Conservation (phyloP, 2,329 filamentous ascomycete genomes). For the Aspergillus brasiliensis region DNA sequence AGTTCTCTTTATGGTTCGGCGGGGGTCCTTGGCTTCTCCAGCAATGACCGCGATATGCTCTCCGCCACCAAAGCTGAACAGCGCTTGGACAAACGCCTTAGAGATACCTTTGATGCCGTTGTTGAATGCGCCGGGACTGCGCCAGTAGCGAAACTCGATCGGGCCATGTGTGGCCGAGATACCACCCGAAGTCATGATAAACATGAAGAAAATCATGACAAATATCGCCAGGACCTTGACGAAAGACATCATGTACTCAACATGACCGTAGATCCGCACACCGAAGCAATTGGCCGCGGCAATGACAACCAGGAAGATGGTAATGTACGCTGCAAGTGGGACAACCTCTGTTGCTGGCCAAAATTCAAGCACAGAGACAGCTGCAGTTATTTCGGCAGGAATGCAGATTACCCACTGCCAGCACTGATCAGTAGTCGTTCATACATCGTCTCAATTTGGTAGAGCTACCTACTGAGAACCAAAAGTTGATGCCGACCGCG, state of each 20-base stretch:
- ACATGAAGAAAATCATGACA: conserved; percentile 38
- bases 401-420: conserved; percentile 6
- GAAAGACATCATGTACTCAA: conserved; percentile 29
- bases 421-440: neutral
- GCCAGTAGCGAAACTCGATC: conserved; percentile 37
- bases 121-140: conserved; percentile 30
- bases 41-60: conserved; percentile 38
- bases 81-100: conserved; percentile 39
- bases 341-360: conserved; percentile 32
- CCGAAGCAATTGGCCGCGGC: conserved; percentile 30
- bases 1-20: conserved; percentile 33
- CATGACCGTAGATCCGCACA: conserved; percentile 32
- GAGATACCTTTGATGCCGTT: conserved; percentile 39
- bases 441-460: neutral
- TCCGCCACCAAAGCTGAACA: conserved; percentile 37
- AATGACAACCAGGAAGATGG: conserved; percentile 34
- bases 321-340: conserved; percentile 36
- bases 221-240: conserved; percentile 35
- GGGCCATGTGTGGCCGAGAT: conserved; percentile 34
- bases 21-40: conserved; percentile 33
- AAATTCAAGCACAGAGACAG: conserved; percentile 35
- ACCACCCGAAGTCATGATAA: conserved; percentile 40
- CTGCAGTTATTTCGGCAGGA: conserved; percentile 40
- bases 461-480: conserved; percentile 35
- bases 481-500: conserved; percentile 38